Base-by-base conservation (phyloP, 306 rosid genomes). In the Acmispon strigosus region DNA sequence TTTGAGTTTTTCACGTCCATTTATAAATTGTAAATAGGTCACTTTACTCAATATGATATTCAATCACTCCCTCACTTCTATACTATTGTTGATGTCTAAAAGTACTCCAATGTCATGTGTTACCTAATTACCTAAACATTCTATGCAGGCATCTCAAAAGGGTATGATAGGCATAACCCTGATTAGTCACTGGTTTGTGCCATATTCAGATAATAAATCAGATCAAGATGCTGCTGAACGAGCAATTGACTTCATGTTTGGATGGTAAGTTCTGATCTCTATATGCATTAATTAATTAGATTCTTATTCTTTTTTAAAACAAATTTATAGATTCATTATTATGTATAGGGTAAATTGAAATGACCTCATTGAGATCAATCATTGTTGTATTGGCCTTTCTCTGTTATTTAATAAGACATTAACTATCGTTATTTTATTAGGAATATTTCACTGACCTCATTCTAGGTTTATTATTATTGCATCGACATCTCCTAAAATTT, bases 101-200 rank as follows among this genome's bases (percentile, higher is more conserved):
- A 44, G 9, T 18, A 16, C 4, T 34, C 0, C 18, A 49, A 12
- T 12, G 8, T 39, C 43, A 5, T 19, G n/a, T 51, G 17, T 67
- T 37, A 24, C 3, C 10, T 15, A 15, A 39, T 3, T 9, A 13
- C 4, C 44, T 52, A 61, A 41, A 10, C 6, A 51, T 7, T 14
- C 7, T 24, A 7, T 67, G 49, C 70, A 89, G 94, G 77, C 73
- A 66, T 75, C 72, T 47, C 96, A 90, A 36, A 87, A 86, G 41
- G 96, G 96, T 5, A 1, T 61, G 17, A 88, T 88, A 50, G 92
- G 91, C 16, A 86, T 88, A 66, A 77, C 92, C 0, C 20, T 88
- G 14, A 56, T 62, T 5, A 14, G 82, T 6, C 6, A 48, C 9
- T 90, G 96, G 94, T 39, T 66, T 49, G 32, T 81, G 64, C 92